Evolutionary conservation across 78 protist species (phyloP).

Genomic region (Dictyostelium brefeldianum): DNA sequence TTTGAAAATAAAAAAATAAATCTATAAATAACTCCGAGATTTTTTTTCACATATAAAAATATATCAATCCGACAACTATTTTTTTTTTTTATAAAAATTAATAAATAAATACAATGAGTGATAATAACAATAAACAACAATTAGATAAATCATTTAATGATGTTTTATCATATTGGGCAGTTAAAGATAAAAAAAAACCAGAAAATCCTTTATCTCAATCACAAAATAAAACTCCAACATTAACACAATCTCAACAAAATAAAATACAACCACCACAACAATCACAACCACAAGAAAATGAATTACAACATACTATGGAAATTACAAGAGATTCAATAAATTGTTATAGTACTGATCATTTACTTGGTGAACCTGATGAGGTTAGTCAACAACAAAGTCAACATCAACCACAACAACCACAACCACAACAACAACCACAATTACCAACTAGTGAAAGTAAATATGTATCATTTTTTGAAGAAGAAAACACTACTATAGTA

Average conservation of each 20-base stretch:
- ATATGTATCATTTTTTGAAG: neutral
- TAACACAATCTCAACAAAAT: neutral
- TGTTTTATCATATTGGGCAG: conserved; percentile 43
- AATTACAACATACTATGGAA: neutral
- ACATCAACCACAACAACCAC: neutral
- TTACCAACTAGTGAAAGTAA: neutral
- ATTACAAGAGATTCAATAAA: neutral
- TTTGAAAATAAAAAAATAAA: neutral
- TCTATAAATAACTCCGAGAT: too few relatives aligned
- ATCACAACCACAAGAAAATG: neutral
- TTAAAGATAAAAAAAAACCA: conserved; percentile 14
- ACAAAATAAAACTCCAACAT: neutral
- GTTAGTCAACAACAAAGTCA: neutral
- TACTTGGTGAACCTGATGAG: too few relatives aligned
- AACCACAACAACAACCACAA: neutral
- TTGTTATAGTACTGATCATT: neutral
- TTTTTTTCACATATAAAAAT: too few relatives aligned
- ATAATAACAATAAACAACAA: neutral
- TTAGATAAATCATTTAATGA: conserved; percentile 33
- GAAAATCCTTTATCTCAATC: neutral
- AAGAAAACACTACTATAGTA: neutral
- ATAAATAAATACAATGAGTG: too few relatives aligned
- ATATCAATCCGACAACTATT: too few relatives aligned
- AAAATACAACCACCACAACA: neutral
- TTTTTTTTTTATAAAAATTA: too few relatives aligned